Base-by-base conservation (phyloP, 352 stramenopile species). In the Globisporangium cystogenes region DNA sequence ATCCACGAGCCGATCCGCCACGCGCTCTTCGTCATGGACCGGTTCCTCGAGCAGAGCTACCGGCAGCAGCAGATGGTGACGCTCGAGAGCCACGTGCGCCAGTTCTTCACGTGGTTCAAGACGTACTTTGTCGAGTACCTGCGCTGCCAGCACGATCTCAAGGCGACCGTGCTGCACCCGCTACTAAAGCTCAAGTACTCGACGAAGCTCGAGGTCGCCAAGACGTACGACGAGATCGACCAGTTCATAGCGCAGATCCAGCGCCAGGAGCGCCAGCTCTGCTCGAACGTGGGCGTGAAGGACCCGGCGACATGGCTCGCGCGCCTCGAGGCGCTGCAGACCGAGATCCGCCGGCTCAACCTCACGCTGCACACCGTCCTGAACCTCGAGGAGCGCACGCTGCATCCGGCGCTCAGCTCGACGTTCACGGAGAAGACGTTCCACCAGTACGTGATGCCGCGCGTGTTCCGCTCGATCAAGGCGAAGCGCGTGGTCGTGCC, bases 31-130 rank as follows among this genome's bases (percentile, higher is more conserved):
- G 82, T 93, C 43, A 89, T 89, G 61, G 80, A 93, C 57, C 72
- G 76, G 18, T 93, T 90, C 43, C 52, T 93, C n/a, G 72, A 87
- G 26, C 77, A 82, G 44, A 74, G 59, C 11, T 72, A 86, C 31
- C 40, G 64, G 33, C 42, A 60, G 48, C 53, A 64, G 65, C 47
- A 41, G 2, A 14, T 23, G 12, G 12, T 16, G n/a, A 59, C 59
- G 4, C 55, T 84, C n/a, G 72, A 86, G 47, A 59, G 55, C 4
- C 72, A 74, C 37, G 72, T 86, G 10, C 53, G 58, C 12, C 65
- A 76, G 53, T 91, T 93, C 51, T 90, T 93, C 58, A 35, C 66
- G 20, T 93, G 80, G 78, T 93, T 93, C 56, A 82, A 80, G 29
- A 64, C 73, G 21, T 87, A 75, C 55, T 91, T 93, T 45, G 76